A percentile compares a stretch with the other conserved stretches of the same genome.
Evolutionary conservation across 768 basidiomycete species (phyloP).

Genomic region (Daedaleopsis nitida): DNA sequence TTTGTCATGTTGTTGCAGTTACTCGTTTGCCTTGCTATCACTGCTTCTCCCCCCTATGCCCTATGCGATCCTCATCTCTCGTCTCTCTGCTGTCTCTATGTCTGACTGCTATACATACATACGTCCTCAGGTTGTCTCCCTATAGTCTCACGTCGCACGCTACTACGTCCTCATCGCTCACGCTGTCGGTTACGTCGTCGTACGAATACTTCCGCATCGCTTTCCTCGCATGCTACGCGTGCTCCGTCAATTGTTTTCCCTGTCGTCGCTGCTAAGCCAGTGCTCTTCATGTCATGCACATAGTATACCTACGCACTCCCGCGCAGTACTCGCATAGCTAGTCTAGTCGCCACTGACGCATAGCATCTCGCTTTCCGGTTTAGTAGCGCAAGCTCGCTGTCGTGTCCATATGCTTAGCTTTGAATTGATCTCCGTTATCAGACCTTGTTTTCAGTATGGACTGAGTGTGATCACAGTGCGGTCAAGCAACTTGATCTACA

Average conservation of each 20-base stretch:
- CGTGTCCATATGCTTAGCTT: constrained; percentile 9
- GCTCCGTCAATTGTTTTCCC: not conserved
- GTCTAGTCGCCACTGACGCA: constrained; percentile 17
- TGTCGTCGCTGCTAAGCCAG: constrained; percentile 14
- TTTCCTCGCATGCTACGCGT: constrained; percentile 18
- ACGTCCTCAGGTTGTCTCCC: constrained; percentile 17
- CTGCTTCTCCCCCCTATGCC: constrained; percentile 17
- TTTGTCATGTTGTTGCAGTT: constrained; percentile 1
- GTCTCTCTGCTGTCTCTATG: constrained; percentile 11
- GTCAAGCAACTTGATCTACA: not conserved
- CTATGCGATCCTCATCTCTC: constrained; percentile 14
- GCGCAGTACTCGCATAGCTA: constrained; percentile 19
- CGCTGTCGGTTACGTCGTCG: constrained; percentile 17
- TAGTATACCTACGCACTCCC: not conserved
- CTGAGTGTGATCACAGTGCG: not conserved
- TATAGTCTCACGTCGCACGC: constrained; percentile 17
- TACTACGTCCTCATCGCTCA: constrained; percentile 6
- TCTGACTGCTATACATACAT: constrained; percentile 6
- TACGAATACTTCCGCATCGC: constrained; percentile 10
- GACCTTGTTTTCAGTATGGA: not conserved
- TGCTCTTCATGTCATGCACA: constrained; percentile 4
- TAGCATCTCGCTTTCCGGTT: constrained; percentile 8
- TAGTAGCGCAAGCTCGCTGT: constrained; percentile 18
- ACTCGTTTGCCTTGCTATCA: constrained; percentile 3
- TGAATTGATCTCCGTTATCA: constrained; percentile 7